Conservation (phyloP, 2,329 filamentous ascomycete species). For the Thelonectria olida region DNA sequence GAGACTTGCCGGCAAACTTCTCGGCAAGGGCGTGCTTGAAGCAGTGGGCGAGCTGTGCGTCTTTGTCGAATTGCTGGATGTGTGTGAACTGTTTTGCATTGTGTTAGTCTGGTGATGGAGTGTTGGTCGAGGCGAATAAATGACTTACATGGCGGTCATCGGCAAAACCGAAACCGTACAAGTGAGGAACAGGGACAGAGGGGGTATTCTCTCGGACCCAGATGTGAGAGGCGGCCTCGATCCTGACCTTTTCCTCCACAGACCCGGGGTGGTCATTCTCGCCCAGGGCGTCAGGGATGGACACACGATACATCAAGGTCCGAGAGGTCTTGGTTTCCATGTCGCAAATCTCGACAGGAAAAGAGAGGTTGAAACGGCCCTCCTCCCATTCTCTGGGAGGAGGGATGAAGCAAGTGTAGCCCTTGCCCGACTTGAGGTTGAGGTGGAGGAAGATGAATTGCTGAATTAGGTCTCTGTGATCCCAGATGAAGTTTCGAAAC, state of each 20-base stretch:
- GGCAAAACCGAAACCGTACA: conserved; percentile 9
- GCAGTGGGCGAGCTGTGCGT: background rate
- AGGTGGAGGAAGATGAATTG: background rate
- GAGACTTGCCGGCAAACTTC: background rate
- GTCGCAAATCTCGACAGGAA: background rate
- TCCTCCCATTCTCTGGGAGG: background rate
- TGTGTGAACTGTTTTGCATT: background rate
- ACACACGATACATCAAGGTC: background rate
- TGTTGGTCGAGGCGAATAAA: too few species aligned
- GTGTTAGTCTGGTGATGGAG: background rate
- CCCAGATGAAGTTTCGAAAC: background rate
- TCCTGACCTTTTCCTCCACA: conserved; percentile 6
- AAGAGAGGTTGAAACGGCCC: conserved; percentile 4
- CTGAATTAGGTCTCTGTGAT: background rate
- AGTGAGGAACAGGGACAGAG: background rate
- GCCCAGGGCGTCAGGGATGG: background rate
- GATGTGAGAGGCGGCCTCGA: background rate
- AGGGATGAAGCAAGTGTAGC: background rate
- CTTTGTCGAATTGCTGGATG: background rate
- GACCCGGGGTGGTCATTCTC: background rate
- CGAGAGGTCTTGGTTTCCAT: fast-evolving
- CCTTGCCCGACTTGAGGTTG: background rate
- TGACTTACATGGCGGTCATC: conserved; percentile 5
- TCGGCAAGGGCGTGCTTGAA: background rate
- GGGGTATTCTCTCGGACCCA: conserved; percentile 4